These are phyloP conservation scores for Talaromyces sp. DNA, from an alignment of 2,329 filamentous ascomycete species.

Conservation along the genomic window DNA sequence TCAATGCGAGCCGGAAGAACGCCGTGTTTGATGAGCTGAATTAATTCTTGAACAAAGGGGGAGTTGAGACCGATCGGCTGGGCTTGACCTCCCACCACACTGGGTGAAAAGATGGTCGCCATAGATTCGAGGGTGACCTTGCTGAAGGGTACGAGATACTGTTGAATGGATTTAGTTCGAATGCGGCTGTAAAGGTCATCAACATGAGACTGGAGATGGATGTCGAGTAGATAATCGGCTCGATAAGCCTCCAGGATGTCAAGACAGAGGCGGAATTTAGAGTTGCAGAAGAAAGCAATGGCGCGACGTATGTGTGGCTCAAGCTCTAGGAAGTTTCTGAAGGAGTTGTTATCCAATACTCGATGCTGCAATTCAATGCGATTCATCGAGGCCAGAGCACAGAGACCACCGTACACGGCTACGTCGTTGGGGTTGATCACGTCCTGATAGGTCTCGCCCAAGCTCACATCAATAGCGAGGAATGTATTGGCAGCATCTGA, in stretches of 20 bases:
- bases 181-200: constrained; percentile 71
- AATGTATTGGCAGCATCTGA: constrained; percentile 72
- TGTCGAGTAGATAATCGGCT: constrained; percentile 84
- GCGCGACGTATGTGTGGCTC: constrained; percentile 94
- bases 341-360: constrained; percentile 78
- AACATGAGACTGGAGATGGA: constrained; percentile 79
- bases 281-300: constrained; percentile 84
- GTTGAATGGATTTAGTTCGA: constrained; percentile 86
- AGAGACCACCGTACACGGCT: constrained; percentile 86
- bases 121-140: constrained; percentile 80
- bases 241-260: constrained; percentile 79
- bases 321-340: constrained; percentile 85
- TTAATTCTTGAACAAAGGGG: constrained; percentile 63
- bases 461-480: constrained; percentile 62
- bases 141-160: constrained; percentile 90
- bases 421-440: constrained; percentile 83
- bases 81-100: constrained; percentile 44
- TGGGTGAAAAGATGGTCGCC: constrained; percentile 70
- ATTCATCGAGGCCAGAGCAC: constrained; percentile 87
- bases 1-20: constrained; percentile 80
- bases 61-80: constrained; percentile 62
- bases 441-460: constrained; percentile 65
- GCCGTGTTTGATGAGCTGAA: constrained; percentile 73
- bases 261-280: constrained; percentile 84
- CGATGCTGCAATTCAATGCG: constrained; percentile 71